Evolutionary conservation across 1,284 basidiomycete species (phyloP).

Genomic region (Cutaneotrichosporon cavernicola): DNA sequence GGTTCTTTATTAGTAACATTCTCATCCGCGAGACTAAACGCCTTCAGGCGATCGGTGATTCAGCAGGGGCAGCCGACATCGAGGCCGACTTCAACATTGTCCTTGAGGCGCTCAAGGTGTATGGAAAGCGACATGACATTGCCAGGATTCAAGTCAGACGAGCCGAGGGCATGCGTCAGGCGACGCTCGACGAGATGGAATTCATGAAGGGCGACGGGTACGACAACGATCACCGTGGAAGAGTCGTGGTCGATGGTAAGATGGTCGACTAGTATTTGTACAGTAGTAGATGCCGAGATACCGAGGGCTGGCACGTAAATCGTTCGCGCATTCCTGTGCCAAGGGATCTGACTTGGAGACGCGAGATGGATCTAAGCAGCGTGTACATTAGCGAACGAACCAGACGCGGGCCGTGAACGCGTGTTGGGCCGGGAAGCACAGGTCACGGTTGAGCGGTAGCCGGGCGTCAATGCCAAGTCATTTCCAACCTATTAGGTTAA

Average conservation of each 20-base stretch:
- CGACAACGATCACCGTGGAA: conserved; percentile 2
- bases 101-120: conserved; percentile 30
- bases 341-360: background rate
- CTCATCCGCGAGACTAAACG: conserved; percentile 45
- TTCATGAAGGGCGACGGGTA: conserved; percentile 30
- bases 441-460: no score
- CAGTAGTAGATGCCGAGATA: background rate
- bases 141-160: conserved; percentile 32
- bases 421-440: no score
- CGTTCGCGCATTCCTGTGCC: background rate
- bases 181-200: conserved; percentile 28
- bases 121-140: conserved; percentile 9
- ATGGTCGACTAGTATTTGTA: background rate
- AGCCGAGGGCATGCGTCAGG: conserved; percentile 29
- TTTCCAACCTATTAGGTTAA: no score
- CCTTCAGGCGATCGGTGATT: conserved; percentile 31
- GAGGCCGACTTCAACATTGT: conserved; percentile 39
- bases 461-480: no score
- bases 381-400: no score
- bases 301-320: background rate
- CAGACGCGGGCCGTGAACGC: no score
- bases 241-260: background rate
- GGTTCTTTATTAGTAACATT: conserved; percentile 40
- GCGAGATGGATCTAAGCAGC: background rate
- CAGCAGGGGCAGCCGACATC: conserved; percentile 21